These are phyloP conservation scores for Amanita muscaria DNA, from an alignment of 768 basidiomycete species.

Conservation along the genomic window DNA sequence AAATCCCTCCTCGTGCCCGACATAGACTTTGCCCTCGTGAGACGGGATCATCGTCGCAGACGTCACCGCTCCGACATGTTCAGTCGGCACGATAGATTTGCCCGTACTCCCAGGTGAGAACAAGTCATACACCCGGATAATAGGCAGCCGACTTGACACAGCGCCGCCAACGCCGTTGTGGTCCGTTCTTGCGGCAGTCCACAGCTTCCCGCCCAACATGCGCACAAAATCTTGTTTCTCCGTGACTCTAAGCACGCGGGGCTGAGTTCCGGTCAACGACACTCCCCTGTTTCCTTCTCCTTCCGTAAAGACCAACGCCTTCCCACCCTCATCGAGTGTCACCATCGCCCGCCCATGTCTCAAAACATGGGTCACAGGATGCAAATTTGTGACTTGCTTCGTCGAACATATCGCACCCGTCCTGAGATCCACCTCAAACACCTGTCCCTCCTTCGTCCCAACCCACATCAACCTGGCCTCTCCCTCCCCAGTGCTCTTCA, in stretches of 20 bases:
- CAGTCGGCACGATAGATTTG: conserved; percentile 49
- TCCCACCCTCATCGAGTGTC: conserved; percentile 80
- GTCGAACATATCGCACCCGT: conserved; percentile 47
- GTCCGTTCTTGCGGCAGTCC: conserved; percentile 63
- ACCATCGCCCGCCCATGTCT: conserved; percentile 66
- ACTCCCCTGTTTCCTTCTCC: conserved; percentile 34
- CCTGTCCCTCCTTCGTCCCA: conserved; percentile 84
- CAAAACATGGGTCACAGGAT: conserved; percentile 65
- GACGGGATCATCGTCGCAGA: conserved; percentile 70
- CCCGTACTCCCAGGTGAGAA: conserved; percentile 49
- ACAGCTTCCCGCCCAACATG: conserved; percentile 67
- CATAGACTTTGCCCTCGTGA: conserved; percentile 56
- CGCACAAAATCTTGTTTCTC: conserved; percentile 80
- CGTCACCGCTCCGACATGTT: conserved; percentile 76
- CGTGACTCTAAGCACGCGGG: conserved; percentile 56
- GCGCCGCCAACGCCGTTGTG: conserved; percentile 22
- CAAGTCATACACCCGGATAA: conserved; percentile 76
- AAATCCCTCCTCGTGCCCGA: conserved; percentile 90
- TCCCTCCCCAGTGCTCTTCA: conserved; percentile 42
- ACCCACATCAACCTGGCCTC: conserved; percentile 66
- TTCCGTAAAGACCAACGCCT: conserved; percentile 65
- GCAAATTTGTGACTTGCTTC: conserved; percentile 55
- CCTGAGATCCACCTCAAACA: conserved; percentile 74
- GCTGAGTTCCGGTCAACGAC: conserved; percentile 36
- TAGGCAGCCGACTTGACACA: conserved; percentile 42